A percentile compares a stretch with the other conserved stretches of the same genome.
Evolutionary conservation across 371 early-diverging fungal species (phyloP).

Genomic region (Synchytrium microbalum): DNA sequence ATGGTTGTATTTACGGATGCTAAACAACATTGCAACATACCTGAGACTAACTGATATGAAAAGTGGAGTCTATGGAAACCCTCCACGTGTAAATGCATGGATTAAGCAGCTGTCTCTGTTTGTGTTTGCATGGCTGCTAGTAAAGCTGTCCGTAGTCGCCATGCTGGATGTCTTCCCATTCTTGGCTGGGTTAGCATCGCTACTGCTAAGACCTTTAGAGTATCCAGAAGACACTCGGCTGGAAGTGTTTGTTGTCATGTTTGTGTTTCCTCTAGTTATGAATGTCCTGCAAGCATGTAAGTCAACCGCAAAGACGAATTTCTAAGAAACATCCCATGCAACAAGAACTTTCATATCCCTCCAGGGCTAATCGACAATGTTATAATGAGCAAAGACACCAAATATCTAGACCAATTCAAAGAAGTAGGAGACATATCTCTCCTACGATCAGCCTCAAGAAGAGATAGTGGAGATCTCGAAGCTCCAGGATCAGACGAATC

Average conservation of each 20-base stretch:
- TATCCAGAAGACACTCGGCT: constrained; percentile 6
- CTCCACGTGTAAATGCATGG: constrained; percentile 31
- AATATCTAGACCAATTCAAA: no score
- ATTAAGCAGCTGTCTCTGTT: constrained; percentile 27
- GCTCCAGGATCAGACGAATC: no score
- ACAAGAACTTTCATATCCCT: no score
- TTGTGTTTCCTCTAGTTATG: constrained; percentile 35
- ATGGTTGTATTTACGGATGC: constrained; percentile 19
- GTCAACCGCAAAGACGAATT: no score
- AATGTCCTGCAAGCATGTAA: constrained; percentile 36
- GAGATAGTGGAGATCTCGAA: no score
- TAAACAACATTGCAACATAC: constrained; percentile 18
- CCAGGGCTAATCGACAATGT: no score
- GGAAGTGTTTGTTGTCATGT: constrained; percentile 35
- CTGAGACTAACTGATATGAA: constrained; percentile 20
- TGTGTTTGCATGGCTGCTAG: constrained; percentile 29
- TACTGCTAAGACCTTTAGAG: constrained; percentile 10
- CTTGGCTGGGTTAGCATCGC: constrained; percentile 18
- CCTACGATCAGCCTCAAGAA: no score
- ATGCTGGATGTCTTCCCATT: constrained; percentile 23
- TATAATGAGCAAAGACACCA: no score
- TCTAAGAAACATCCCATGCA: no score
- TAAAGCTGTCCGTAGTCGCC: constrained; percentile 26
- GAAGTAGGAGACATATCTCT: no score
- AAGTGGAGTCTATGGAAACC: constrained; percentile 30